Conservation (phyloP, 352 stramenopile genomes). For the Blastocystis sp. region DNA sequence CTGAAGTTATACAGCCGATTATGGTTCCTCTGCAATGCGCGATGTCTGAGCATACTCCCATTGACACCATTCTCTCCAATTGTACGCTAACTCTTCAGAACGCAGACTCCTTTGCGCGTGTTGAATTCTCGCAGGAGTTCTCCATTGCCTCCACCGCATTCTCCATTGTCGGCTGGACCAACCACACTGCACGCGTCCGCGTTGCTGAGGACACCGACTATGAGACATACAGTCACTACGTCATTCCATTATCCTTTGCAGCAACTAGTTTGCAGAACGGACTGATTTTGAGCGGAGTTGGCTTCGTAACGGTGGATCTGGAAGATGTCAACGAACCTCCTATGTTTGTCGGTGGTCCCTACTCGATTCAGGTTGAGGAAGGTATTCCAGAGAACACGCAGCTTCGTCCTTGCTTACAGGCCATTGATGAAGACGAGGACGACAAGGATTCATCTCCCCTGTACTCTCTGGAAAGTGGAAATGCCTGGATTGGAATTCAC, state of each 20-base stretch:
- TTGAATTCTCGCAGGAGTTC: background rate
- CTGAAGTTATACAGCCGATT: background rate
- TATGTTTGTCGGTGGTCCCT: background rate
- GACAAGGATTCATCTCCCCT: background rate
- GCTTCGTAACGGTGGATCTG: background rate
- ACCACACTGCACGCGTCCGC: background rate
- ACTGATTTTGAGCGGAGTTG: background rate
- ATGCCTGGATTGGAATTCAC: conserved; percentile 7
- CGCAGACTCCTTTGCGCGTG: background rate
- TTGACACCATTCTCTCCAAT: background rate
- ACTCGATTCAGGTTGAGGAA: background rate
- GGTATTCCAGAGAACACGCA: background rate
- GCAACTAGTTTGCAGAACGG: background rate
- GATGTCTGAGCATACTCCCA: background rate
- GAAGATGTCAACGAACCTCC: conserved; percentile 25
- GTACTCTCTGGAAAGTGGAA: background rate
- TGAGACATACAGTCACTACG: background rate
- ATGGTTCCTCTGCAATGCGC: background rate
- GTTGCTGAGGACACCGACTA: background rate
- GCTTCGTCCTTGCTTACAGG: background rate
- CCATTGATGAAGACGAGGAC: background rate
- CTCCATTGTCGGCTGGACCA: background rate
- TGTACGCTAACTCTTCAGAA: background rate
- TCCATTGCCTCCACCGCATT: background rate
- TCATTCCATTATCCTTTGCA: background rate